Base-by-base conservation (phyloP, 2,329 filamentous ascomycete genomes). In the Diaporthe caulivora region DNA sequence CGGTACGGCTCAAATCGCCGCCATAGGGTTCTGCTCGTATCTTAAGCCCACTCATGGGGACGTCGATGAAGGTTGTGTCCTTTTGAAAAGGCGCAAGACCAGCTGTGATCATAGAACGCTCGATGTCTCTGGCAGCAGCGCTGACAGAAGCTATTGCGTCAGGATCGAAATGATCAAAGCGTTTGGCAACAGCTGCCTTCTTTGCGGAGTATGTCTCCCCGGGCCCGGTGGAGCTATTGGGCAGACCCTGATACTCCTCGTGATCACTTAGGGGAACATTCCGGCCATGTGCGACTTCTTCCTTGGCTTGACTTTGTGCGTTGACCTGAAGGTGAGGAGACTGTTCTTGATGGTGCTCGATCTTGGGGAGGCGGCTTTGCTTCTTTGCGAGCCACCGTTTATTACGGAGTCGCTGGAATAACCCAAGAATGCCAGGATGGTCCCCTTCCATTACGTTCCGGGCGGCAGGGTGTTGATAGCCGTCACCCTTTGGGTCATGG, bases 21-120 rank as follows among this genome's bases (percentile, higher is more conserved):
- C 72, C 72, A 26, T 71, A 74, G 3, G 68, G 72, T 42, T 51
- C 17, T n/a, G 21, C 29, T 40, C 72, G 53, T 55, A 72, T 21
- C 13, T 53, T 26, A 3, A 72, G 54, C 40, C 31, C 34, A 42
- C 42, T 68, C 3, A 17, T 54, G 18, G 29, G 44, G 17, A 68
- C 7, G 1, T 26, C 18, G 21, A 60, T 31, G 34, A 55, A 49
- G 10, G 55, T 34, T 3, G 58, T 57, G 18, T 26, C 6, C 5
- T 64, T 42, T 11, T 44, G 53, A 21, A 47, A 31, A 24, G 17
- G 24, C 9, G 21, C 60, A 24, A 74, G 70, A 53, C 72, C 53
- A 11, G 70, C 55, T 15, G 34, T 13, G 40, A 62, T 40, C 21
- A 74, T 34, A 13, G 10, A n/a, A 0, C 64, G 44, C 24, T 74